A percentile compares a stretch with the other conserved stretches of the same genome.
Evolutionary conservation across 1,284 basidiomycete genomes (phyloP).

Genomic region (Cryptococcus sp.): DNA sequence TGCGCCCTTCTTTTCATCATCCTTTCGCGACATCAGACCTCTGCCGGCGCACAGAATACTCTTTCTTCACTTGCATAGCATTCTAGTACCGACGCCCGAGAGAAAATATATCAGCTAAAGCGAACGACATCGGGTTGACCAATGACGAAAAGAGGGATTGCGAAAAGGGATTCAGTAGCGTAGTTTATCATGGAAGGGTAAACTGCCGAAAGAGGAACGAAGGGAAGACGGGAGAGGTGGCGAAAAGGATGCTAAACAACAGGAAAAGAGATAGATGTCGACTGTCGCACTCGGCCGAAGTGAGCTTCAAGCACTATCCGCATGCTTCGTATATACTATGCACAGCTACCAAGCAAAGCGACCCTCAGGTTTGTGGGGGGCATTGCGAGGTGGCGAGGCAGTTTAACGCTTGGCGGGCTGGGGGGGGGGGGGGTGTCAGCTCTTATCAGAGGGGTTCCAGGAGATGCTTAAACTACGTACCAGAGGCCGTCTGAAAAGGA

Average conservation of each 20-base stretch:
- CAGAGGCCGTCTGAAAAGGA: conserved; percentile 54
- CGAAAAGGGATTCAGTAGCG: background rate
- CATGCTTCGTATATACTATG: no score
- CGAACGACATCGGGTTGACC: no score
- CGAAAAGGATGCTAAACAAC: background rate
- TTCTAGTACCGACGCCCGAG: background rate
- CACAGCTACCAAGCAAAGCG: no score
- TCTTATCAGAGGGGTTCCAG: background rate
- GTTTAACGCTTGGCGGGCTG: conserved; percentile 10
- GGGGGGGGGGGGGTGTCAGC: background rate
- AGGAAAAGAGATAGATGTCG: background rate
- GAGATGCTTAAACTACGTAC: conserved; percentile 37
- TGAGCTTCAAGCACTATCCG: no score
- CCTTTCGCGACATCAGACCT: no score
- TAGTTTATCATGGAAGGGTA: background rate
- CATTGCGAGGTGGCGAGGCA: background rate
- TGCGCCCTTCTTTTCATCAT: no score
- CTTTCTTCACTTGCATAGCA: background rate
- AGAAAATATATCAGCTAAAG: no score
- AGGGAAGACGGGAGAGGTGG: background rate
- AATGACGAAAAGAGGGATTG: no score
- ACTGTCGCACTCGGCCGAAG: background rate
- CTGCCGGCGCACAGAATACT: no score
- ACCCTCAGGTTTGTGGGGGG: background rate
- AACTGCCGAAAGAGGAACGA: background rate